Evolutionary conservation across 345 rosid species (phyloP), one percentile per base, ranked within the genome.

Genomic region (Brassica nigra): DNA sequence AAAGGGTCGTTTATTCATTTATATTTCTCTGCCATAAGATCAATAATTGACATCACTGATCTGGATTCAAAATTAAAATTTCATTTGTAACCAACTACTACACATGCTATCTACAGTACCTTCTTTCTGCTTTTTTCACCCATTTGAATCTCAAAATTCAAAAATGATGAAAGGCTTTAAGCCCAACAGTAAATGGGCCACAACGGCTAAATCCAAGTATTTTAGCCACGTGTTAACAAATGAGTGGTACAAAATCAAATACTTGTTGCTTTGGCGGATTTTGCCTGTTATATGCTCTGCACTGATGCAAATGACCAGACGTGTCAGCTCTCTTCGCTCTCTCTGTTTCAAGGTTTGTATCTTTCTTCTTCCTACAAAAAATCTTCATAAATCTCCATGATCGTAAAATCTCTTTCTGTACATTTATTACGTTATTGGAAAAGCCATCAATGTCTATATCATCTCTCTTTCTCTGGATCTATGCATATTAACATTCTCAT

Each of bases 231-330:
- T 73, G 82, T 72, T 5, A 1, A 9, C 16, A 39, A 0, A 0
- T 20, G 54, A 66, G 9, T 69, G 78, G 74, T 59, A 68, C 29
- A 62, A 74, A 73, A 74, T 68, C 20, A 68, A 74, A 74, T 33
- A 39, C 73, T 58, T 68, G 58, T 74, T 14, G 74, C 68, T 20
- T 58, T 59, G 78, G 77, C 73, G 57, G 68, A 79, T 66, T 79
- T 73, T 79, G 78, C 82, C 74, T 73, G 74, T 66, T 73, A 58
- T 68, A 79, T 73, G 70, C 74, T 74, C 82, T 79, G 74, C 64
- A 68, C 74, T 61, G 78, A 61, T 47, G 7, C 78, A 61, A 62
- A 57, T 62, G 65, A 74, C 28, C 78, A 79, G 59, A 74, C 66
- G 74, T 79, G 82, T 73, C 82, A 79, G 78, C 70, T 66, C 44